phyloP scores from a whole-genome alignment of 2,329 filamentous ascomycete genomes.

The Emergomyces pasteurianus region DNA sequence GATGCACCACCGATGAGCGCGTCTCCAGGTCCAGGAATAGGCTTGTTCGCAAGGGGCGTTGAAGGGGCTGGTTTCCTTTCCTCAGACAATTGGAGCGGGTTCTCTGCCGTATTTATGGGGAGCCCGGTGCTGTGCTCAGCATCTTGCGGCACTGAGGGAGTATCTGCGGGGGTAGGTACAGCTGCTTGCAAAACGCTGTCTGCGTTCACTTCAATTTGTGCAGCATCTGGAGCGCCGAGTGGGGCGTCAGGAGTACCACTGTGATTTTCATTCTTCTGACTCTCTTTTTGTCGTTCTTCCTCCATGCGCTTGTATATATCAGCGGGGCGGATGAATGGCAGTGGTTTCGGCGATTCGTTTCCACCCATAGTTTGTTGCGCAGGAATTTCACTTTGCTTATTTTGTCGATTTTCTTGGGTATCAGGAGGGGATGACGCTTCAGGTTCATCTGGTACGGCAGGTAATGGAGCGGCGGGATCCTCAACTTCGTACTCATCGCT shows the following conservation, averaged over 20 bases:
- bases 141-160: not conserved
- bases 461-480: slow-evolving; percentile 40
- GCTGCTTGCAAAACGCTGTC: not conserved
- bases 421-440: slow-evolving; percentile 3
- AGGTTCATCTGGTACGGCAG: slow-evolving; percentile 15
- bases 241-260: not conserved
- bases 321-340: slow-evolving; percentile 58
- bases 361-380: slow-evolving; percentile 9
- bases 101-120: not conserved
- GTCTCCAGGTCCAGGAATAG: slow-evolving; percentile 20
- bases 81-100: not conserved
- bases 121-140: not conserved
- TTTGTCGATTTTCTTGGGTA: slow-evolving; percentile 7
- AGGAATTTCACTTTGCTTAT: slow-evolving; percentile 18
- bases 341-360: slow-evolving; percentile 36
- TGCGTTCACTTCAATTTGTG: not conserved
- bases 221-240: not conserved
- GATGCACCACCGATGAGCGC: slow-evolving; percentile 15
- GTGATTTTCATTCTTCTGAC: slow-evolving; percentile 40
- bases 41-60: slow-evolving; percentile 1
- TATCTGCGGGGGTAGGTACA: not conserved
- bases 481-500: slow-evolving; percentile 52
- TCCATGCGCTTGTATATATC: slow-evolving; percentile 65
- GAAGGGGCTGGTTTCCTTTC: not conserved
- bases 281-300: slow-evolving; percentile 50